Conservation (phyloP, 176 grass and related monocot genomes). For the Echinochloa phyllopogon region DNA sequence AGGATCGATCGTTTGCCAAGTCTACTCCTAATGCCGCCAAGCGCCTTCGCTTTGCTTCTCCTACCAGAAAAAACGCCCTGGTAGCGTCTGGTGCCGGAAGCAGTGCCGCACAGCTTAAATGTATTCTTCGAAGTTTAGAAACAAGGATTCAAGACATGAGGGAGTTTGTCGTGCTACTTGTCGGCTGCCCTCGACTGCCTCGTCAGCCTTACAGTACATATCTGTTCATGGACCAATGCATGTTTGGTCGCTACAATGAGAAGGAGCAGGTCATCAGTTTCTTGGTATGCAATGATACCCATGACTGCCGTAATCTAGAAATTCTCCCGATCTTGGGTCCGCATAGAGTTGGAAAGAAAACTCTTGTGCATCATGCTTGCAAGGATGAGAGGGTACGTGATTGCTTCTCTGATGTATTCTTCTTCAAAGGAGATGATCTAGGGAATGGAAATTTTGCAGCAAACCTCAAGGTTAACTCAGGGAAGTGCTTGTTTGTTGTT, state of each 20-base stretch:
- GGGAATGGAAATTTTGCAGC: background rate
- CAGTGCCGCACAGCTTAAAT: conserved; percentile 9
- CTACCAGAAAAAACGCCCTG: background rate
- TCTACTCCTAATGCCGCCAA: background rate
- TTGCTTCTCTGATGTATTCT: conserved; percentile 19
- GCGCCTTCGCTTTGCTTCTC: conserved; percentile 29
- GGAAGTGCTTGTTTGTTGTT: conserved; percentile 47
- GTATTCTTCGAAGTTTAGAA: conserved; percentile 32
- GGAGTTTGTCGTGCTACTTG: conserved; percentile 40
- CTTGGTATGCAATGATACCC: conserved; percentile 24
- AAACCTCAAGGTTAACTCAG: background rate
- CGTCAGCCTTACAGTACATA: conserved; percentile 23
- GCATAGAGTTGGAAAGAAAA: conserved; percentile 51
- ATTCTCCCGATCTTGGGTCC: conserved; percentile 50
- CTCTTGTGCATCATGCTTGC: conserved; percentile 56
- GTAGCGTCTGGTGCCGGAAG: background rate
- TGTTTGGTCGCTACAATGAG: conserved; percentile 41
- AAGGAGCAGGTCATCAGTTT: conserved; percentile 48
- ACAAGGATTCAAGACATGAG: conserved; percentile 24
- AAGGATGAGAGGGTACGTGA: conserved; percentile 38
- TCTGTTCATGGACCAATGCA: conserved; percentile 44
- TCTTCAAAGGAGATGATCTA: conserved; percentile 30
- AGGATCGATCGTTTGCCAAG: background rate
- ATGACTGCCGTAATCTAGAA: background rate
- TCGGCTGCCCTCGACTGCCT: conserved; percentile 33